phyloP scores from a whole-genome alignment of 139 green algal species.

The Raphidocelis subcapitata region DNA sequence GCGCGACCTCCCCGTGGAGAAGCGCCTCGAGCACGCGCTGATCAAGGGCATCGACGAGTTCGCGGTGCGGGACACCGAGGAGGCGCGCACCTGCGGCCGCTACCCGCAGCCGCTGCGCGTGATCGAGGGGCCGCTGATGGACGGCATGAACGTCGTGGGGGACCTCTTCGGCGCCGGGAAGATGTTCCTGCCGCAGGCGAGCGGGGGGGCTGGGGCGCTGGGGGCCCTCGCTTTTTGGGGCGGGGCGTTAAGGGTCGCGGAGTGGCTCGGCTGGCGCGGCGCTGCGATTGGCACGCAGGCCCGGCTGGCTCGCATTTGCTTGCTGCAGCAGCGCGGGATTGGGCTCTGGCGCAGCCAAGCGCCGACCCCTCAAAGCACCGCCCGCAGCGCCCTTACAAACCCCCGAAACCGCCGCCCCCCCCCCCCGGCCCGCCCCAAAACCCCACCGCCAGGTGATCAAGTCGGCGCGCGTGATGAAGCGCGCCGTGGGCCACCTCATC shows the following conservation, averaged over 20 bases:
- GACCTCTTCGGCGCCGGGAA: slow-evolving; percentile 98
- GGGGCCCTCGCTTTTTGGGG: too few species aligned
- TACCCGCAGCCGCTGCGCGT: slow-evolving; percentile 88
- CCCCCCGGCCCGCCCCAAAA: too few species aligned
- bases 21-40: slow-evolving; percentile 91
- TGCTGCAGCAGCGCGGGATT: too few species aligned
- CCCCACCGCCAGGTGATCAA: slow-evolving; percentile 92
- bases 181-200: slow-evolving; percentile 96
- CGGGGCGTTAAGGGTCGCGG: too few species aligned
- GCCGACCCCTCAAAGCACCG: too few species aligned
- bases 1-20: slow-evolving; percentile 79
- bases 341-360: too few species aligned
- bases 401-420: too few species aligned
- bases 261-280: too few species aligned
- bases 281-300: too few species aligned
- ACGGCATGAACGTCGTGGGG: slow-evolving; percentile 99
- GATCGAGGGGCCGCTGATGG: slow-evolving; percentile 98
- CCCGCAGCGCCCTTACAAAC: too few species aligned
- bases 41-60: slow-evolving; percentile 98
- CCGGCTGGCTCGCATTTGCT: too few species aligned
- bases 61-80: slow-evolving; percentile 86
- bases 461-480: slow-evolving; percentile 99
- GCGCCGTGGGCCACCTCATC: slow-evolving; percentile 94
- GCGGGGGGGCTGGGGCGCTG: not conserved
- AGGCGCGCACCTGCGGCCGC: slow-evolving; percentile 70